Base-by-base conservation (phyloP, 2,329 filamentous ascomycete species). In the Monosporascus sp. region DNA sequence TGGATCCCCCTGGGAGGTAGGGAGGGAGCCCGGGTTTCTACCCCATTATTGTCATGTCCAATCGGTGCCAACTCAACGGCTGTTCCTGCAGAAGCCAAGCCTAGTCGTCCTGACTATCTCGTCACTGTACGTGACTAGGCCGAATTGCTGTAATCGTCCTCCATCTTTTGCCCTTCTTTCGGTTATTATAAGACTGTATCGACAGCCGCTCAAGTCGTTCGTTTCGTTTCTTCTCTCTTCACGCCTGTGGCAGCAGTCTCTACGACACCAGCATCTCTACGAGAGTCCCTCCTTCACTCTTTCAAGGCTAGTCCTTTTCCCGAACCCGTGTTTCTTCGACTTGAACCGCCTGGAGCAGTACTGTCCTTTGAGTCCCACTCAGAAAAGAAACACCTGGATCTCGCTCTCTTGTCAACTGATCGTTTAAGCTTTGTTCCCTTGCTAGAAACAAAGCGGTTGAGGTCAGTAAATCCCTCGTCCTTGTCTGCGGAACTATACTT, bases 261-360 rank as follows among this genome's bases (percentile, higher is more conserved):
- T 46, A 61, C 59, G 59, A 67, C 65, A 62, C 56, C 24, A 46
- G 14, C 24, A 46, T 59, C 62, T 63, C 63, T 60, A 48, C 56
- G 55, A 56, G 59, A 66, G 62, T 68, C 65, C 59, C 63, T 65
- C 65, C 59, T 69, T 70, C 69, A 66, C 66, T 70, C 65, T 61
- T 68, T 71, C 57, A 64, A 70, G 71, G 68, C 68, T 65, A 66
- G 67, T 67, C 65, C 66, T 55, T 56, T 55, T 62, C 55, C 62
- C 57, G 59, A 59, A 50, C 53, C 56, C 60, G 55, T 57, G 53
- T 63, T 59, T 63, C 48, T 60, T 66, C 64, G 48, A 59, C 56
- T 58, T 58, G 56, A 65, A 56, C 62, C 67, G 74, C 73, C 73
- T 71, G 73, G 74, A 64, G 73, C 73, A 75, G 63, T 66, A 69